Conservation (phyloP, 495 filamentous ascomycete genomes). For the Aspergillus diversus region DNA sequence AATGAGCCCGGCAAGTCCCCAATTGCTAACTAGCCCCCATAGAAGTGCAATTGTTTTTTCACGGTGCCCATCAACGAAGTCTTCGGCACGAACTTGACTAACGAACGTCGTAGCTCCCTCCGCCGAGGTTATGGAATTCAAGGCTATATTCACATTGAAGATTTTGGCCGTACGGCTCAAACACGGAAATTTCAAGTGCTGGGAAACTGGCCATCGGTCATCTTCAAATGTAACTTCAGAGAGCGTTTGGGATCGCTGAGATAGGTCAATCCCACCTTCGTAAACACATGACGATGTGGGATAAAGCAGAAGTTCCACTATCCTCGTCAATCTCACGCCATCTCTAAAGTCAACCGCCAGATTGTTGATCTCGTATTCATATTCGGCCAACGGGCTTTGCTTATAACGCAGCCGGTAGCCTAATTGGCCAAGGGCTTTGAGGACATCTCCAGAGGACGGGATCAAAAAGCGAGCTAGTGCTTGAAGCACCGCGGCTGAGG, state of each 20-base stretch:
- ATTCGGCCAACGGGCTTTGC: slow-evolving; percentile 64
- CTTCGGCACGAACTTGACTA: slow-evolving; percentile 54
- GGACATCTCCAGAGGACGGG: slow-evolving; percentile 63
- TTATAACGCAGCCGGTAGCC: slow-evolving; percentile 56
- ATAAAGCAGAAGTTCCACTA: slow-evolving; percentile 64
- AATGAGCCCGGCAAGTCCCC: slow-evolving; percentile 57
- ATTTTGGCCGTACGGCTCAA: slow-evolving; percentile 60
- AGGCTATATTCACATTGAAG: slow-evolving; percentile 63
- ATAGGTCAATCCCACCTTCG: neutral
- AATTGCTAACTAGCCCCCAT: slow-evolving; percentile 63
- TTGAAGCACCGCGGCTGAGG: slow-evolving; percentile 57
- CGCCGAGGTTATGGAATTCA: slow-evolving; percentile 53
- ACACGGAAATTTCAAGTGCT: slow-evolving; percentile 63
- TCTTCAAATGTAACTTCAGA: neutral
- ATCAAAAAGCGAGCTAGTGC: slow-evolving; percentile 55
- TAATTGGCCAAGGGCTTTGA: slow-evolving; percentile 57
- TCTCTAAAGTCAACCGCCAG: slow-evolving; percentile 68
- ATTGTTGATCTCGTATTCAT: slow-evolving; percentile 60
- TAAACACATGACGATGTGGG: slow-evolving; percentile 29
- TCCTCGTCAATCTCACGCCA: slow-evolving; percentile 60
- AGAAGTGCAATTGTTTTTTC: slow-evolving; percentile 68
- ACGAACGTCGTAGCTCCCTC: slow-evolving; percentile 38
- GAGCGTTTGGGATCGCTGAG: neutral
- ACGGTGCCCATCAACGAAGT: slow-evolving; percentile 69
- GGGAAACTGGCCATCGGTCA: slow-evolving; percentile 51